phyloP scores from a whole-genome alignment of 1,284 basidiomycete species.

The Cryptococcus hybrid region DNA sequence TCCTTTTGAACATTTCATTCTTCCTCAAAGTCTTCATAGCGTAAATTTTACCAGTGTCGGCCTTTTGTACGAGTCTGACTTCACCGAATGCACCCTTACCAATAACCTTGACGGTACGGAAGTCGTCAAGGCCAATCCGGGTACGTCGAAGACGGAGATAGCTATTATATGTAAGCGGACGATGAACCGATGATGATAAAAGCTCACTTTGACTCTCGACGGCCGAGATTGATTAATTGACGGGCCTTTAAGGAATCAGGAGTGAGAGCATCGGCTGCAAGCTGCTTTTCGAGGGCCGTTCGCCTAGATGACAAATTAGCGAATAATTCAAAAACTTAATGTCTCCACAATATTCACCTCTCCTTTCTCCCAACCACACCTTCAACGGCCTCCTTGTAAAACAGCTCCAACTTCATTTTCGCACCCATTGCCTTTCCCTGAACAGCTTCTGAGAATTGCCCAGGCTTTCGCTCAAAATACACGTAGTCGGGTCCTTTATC shows the following conservation, averaged over 20 bases:
- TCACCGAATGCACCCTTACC: conserved; percentile 99
- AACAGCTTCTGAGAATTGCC: conserved; percentile 80
- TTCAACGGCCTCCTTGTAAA: conserved; percentile 94
- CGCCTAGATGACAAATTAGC: conserved; percentile 58
- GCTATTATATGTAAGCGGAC: conserved; percentile 20
- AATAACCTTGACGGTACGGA: conserved; percentile 96
- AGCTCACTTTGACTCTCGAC: conserved; percentile 73
- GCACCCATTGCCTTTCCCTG: conserved; percentile 91
- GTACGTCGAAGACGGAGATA: conserved; percentile 89
- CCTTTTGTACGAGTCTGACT: conserved; percentile 94
- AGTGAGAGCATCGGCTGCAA: conserved; percentile 69
- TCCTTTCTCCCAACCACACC: conserved; percentile 85
- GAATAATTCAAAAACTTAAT: not conserved
- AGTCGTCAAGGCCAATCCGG: conserved; percentile 88
- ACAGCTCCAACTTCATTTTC: conserved; percentile 96
- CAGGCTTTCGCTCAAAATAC: conserved; percentile 88
- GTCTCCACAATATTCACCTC: conserved; percentile 55
- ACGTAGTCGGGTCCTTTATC: conserved; percentile 70
- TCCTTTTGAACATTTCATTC: conserved; percentile 99
- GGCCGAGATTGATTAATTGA: conserved; percentile 85
- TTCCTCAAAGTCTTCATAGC: conserved; percentile 99
- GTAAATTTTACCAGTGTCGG: conserved; percentile 96
- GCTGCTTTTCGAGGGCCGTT: conserved; percentile 86
- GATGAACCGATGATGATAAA: not conserved
- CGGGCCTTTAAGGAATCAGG: conserved; percentile 84